These are phyloP conservation scores for Pholiota conissans DNA, from an alignment of 768 basidiomycete genomes.

Conservation along the genomic window DNA sequence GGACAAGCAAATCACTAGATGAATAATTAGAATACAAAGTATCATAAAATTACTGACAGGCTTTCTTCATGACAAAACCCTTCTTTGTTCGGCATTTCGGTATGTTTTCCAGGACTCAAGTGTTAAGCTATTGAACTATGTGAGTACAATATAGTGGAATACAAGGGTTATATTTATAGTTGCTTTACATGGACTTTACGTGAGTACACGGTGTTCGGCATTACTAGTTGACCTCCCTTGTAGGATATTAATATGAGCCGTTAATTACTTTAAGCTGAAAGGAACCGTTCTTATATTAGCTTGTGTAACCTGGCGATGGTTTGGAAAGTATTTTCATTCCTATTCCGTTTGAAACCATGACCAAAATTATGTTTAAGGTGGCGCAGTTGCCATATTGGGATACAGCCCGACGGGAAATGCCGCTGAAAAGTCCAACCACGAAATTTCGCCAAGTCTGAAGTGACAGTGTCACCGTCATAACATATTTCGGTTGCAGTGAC, in stretches of 20 bases:
- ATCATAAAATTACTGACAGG: not conserved
- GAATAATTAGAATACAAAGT: not conserved
- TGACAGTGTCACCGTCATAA: too few species aligned
- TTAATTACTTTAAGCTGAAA: not conserved
- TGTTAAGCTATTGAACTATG: not conserved
- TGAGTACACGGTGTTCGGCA: not conserved
- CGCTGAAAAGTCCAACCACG: too few species aligned
- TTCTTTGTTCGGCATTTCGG: not conserved
- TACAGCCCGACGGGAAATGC: too few species aligned
- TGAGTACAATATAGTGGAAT: too few species aligned
- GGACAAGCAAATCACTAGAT: too few species aligned
- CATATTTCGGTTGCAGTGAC: too few species aligned
- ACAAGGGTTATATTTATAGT: not conserved
- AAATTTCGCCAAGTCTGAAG: too few species aligned
- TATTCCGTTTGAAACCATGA: too few species aligned
- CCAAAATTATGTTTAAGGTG: not conserved
- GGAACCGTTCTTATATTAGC: not conserved
- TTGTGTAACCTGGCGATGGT: too few species aligned
- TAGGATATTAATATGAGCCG: not conserved
- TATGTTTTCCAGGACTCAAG: not conserved
- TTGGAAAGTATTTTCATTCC: too few species aligned
- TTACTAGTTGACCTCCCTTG: not conserved
- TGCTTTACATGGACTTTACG: too few species aligned
- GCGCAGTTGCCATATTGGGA: not conserved
- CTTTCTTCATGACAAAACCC: not conserved